A percentile compares a stretch with the other conserved stretches of the same genome.
phyloP scores from a whole-genome alignment of 2,329 filamentous ascomycete genomes.

The Aureobasidium uvarum region DNA sequence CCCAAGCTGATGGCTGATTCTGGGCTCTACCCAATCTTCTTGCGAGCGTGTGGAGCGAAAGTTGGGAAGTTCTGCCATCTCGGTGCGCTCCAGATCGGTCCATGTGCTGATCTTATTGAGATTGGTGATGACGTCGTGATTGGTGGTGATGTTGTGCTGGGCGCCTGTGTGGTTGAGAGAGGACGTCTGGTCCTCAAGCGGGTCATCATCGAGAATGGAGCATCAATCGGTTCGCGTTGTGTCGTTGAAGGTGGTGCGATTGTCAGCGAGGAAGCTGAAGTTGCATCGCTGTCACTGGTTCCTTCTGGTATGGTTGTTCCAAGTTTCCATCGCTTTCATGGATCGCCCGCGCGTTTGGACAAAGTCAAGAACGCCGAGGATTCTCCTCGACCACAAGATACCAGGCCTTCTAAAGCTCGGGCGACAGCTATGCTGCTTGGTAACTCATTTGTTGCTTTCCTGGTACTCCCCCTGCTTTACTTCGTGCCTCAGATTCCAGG shows the following conservation, averaged over 20 bases:
- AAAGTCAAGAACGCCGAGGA: not conserved
- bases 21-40: not conserved
- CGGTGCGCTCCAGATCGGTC: not conserved
- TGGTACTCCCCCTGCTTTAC: not conserved
- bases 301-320: not conserved
- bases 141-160: constrained; percentile 8
- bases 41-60: not conserved
- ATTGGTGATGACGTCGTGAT: constrained; percentile 11
- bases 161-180: not conserved
- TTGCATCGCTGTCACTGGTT: constrained; percentile 7
- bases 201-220: constrained; percentile 4
- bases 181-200: not conserved
- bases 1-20: constrained; percentile 4
- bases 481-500: constrained; percentile 9
- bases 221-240: not conserved
- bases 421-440: constrained; percentile 9
- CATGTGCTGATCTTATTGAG: constrained; percentile 4
- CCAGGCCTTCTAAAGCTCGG: constrained; percentile 7
- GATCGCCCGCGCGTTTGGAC: constrained; percentile 9
- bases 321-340: not conserved
- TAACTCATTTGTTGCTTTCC: not conserved
- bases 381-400: constrained; percentile 1
- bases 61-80: constrained; percentile 7
- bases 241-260: constrained; percentile 3
- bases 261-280: not conserved